Conservation (phyloP, 805 yeast genomes). For the Jamesozyma piceae region DNA sequence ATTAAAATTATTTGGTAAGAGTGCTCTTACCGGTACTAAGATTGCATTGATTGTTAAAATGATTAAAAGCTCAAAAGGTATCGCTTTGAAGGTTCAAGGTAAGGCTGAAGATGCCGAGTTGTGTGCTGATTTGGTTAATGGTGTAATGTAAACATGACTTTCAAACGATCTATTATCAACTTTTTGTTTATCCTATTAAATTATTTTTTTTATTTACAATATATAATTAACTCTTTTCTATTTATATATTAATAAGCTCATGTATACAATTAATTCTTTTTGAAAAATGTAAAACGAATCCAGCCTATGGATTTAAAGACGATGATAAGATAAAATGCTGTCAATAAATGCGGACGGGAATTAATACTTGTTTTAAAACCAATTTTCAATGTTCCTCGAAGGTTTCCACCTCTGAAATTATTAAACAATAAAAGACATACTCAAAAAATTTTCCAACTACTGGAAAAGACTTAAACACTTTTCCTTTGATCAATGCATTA, state of each 20-base stretch:
- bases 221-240: neutral
- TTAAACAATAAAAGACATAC: too few relatives aligned
- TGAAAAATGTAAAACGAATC: too few relatives aligned
- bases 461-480: too few relatives aligned
- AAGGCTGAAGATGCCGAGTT: constrained; percentile 40
- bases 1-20: constrained; percentile 76
- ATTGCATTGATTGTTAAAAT: constrained; percentile 47
- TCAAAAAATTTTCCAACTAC: too few relatives aligned
- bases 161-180: neutral
- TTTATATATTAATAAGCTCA: neutral
- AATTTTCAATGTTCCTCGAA: too few relatives aligned
- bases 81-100: constrained; percentile 50
- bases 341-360: too few relatives aligned
- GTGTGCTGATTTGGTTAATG: constrained; percentile 24
- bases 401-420: too few relatives aligned
- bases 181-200: neutral
- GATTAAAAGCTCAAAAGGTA: constrained; percentile 41
- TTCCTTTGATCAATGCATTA: too few relatives aligned
- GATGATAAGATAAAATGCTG: too few relatives aligned
- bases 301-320: too few relatives aligned
- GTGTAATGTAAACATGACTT: constrained; percentile 14
- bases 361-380: too few relatives aligned
- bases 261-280: neutral
- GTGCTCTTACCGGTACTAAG: constrained; percentile 31
- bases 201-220: neutral